These are phyloP conservation scores for Rauvolfia tetraphylla DNA, from an alignment of 257 asterid genomes.

Conservation along the genomic window DNA sequence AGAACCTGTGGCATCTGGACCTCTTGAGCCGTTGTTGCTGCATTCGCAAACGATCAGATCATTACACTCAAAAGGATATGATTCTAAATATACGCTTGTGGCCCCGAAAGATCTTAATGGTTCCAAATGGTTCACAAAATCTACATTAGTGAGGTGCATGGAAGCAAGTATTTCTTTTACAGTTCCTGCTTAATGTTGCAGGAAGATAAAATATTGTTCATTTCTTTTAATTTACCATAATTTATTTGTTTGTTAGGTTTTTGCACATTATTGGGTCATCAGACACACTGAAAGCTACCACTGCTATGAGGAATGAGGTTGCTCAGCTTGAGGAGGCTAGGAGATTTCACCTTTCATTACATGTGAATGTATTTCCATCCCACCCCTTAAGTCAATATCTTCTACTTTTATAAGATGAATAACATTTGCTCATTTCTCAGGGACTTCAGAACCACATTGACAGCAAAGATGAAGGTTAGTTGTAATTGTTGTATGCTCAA, in stretches of 20 bases:
- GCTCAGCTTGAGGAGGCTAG: slow-evolving; percentile 89
- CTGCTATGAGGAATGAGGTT: slow-evolving; percentile 60
- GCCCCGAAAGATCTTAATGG: slow-evolving; percentile 44
- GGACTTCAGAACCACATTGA: slow-evolving; percentile 37
- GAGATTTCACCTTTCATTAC: slow-evolving; percentile 66
- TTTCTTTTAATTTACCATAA: slow-evolving; percentile 17
- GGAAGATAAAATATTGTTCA: background rate
- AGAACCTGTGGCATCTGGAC: slow-evolving; percentile 66
- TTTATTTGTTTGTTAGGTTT: slow-evolving; percentile 48
- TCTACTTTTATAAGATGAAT: slow-evolving; percentile 3
- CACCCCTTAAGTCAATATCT: slow-evolving; percentile 15
- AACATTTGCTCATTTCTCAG: slow-evolving; percentile 36
- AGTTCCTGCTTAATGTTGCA: slow-evolving; percentile 9
- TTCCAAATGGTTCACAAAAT: slow-evolving; percentile 70
- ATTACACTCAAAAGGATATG: slow-evolving; percentile 54
- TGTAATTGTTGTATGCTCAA: background rate
- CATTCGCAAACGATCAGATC: slow-evolving; percentile 57
- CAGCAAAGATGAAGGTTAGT: slow-evolving; percentile 49
- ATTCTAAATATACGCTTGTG: slow-evolving; percentile 45
- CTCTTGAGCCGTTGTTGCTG: slow-evolving; percentile 63
- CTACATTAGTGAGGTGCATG: slow-evolving; percentile 63
- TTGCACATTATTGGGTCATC: slow-evolving; percentile 62
- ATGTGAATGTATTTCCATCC: slow-evolving; percentile 53
- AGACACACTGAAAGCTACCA: slow-evolving; percentile 42
- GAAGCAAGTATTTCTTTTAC: slow-evolving; percentile 22